These are phyloP conservation scores for Clonostachys byssicola DNA, from an alignment of 2,329 filamentous ascomycete species.

Conservation along the genomic window DNA sequence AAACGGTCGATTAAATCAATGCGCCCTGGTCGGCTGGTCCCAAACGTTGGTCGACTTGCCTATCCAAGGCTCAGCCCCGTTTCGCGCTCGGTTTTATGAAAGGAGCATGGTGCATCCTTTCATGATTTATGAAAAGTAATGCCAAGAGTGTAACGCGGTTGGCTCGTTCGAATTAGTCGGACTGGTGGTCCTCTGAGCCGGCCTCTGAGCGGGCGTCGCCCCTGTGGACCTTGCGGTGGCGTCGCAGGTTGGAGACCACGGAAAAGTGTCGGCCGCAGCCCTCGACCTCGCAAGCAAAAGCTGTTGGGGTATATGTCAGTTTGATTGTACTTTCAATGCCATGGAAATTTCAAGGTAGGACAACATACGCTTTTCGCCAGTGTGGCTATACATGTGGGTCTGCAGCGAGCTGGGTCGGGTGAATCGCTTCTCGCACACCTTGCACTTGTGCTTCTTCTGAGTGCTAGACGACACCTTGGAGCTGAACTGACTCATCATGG, in stretches of 20 bases:
- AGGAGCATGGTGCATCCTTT: no score
- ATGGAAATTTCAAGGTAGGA: not conserved
- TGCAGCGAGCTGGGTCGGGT: slow-evolving; percentile 91
- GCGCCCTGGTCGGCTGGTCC: no score
- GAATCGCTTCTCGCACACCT: slow-evolving; percentile 97
- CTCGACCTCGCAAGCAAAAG: slow-evolving; percentile 90
- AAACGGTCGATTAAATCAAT: no score
- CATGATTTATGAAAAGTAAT: no score
- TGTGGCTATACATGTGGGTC: slow-evolving; percentile 98
- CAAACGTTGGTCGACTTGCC: no score
- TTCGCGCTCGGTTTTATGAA: no score
- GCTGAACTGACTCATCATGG: slow-evolving; percentile 98
- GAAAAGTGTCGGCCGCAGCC: slow-evolving; percentile 96
- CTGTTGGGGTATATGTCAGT: slow-evolving; percentile 35
- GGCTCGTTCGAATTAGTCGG: slow-evolving; percentile 34
- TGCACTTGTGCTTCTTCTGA: slow-evolving; percentile 99
- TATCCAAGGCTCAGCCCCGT: no score
- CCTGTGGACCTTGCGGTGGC: slow-evolving; percentile 93
- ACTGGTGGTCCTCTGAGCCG: slow-evolving; percentile 60
- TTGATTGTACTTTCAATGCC: not conserved
- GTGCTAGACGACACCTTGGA: slow-evolving; percentile 94
- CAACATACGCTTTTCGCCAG: slow-evolving; percentile 91
- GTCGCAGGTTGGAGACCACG: slow-evolving; percentile 89
- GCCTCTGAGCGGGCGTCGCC: slow-evolving; percentile 60
- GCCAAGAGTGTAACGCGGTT: no score